Evolutionary conservation across 805 yeast genomes (phyloP).

Genomic region (Myxozyma sirexii): DNA sequence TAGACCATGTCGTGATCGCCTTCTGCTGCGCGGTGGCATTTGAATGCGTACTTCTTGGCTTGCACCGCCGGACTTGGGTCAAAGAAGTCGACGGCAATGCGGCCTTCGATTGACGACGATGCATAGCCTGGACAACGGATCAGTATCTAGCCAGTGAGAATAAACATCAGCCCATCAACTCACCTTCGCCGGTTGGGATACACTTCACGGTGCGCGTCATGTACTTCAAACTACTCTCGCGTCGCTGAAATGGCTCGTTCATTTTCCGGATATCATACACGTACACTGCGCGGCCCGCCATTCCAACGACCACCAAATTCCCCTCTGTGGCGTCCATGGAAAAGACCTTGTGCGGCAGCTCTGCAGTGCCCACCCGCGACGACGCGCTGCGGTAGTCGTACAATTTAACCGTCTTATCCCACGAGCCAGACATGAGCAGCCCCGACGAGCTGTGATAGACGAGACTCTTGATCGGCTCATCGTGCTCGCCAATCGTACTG

Average conservation of each 20-base stretch:
- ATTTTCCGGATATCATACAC: constrained; percentile 59
- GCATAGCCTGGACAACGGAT: constrained; percentile 44
- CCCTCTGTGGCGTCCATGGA: constrained; percentile 62
- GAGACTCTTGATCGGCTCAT: constrained; percentile 48
- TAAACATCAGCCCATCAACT: no score
- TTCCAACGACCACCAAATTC: constrained; percentile 54
- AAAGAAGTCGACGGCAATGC: constrained; percentile 73
- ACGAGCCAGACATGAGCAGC: constrained; percentile 57
- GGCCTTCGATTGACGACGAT: constrained; percentile 75
- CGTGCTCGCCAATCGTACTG: constrained; percentile 43
- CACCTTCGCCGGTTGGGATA: constrained; percentile 57
- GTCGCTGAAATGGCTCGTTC: constrained; percentile 49
- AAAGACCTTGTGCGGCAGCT: constrained; percentile 55
- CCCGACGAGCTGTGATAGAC: constrained; percentile 40
- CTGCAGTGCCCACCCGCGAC: constrained; percentile 28
- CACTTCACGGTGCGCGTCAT: constrained; percentile 62
- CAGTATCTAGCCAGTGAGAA: no score
- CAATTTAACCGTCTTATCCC: constrained; percentile 58
- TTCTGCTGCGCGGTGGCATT: constrained; percentile 66
- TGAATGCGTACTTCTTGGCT: constrained; percentile 67
- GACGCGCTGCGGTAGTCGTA: constrained; percentile 48
- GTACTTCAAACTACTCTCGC: constrained; percentile 68
- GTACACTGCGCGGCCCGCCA: constrained; percentile 56
- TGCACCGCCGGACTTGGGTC: constrained; percentile 51
- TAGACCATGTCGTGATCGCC: constrained; percentile 51